Conservation (phyloP, 768 basidiomycete species). For the Pleurotus eryngii region DNA sequence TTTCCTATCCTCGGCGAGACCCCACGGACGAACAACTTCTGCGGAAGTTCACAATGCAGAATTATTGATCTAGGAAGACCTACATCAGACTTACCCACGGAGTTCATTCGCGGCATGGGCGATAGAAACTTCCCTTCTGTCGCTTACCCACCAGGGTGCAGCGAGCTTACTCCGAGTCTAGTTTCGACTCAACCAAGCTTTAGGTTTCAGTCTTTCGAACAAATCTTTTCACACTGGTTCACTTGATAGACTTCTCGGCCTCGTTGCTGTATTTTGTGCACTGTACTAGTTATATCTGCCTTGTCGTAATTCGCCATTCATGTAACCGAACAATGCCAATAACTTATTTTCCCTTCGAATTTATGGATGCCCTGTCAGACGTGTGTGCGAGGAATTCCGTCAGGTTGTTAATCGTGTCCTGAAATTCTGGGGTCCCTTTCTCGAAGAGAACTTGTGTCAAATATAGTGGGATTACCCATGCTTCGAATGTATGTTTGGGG, state of each 20-base stretch:
- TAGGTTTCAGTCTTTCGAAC: neutral
- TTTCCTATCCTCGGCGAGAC: conserved; percentile 53
- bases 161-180: conserved; percentile 6
- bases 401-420: no score
- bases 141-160: neutral
- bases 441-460: conserved; percentile 1
- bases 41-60: conserved; percentile 47
- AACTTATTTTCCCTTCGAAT: conserved; percentile 6
- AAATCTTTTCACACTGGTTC: conserved; percentile 1
- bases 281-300: neutral
- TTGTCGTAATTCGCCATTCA: neutral
- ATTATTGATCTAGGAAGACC: neutral
- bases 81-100: conserved; percentile 4
- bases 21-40: conserved; percentile 64
- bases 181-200: neutral
- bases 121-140: neutral
- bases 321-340: conserved; percentile 4
- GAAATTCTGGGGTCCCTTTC: neutral
- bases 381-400: neutral
- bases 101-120: neutral
- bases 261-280: neutral
- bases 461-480: neutral
- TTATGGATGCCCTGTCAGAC: neutral
- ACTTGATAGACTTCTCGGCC: neutral
- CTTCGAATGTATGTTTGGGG: neutral